Evolutionary conservation across 805 yeast species (phyloP), one percentile per base, ranked within the genome.

Genomic region (Blastobotrys robertii): DNA sequence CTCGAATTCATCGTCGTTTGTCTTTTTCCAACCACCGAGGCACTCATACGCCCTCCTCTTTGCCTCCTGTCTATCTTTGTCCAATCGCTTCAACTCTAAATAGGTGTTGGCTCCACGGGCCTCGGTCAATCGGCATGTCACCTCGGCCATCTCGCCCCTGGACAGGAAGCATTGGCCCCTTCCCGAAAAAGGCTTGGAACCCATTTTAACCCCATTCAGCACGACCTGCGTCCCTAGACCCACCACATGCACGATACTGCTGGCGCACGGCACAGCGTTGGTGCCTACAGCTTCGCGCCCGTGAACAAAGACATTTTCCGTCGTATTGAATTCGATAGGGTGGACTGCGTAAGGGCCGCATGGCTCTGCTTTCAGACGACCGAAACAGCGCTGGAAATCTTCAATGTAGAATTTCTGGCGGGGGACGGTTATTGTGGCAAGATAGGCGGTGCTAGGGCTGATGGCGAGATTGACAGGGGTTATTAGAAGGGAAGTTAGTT

Each of bases 401-500:
- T 16, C 45, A 10, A 3, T 25, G 22, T 41, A 38, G 34, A 40
- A 42, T 22, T 38, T 47, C 9, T 31, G 30, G 7, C 31, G 42
- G 7, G 68, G 67, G 5, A 58, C 49, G 4, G 60, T 50, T 8
- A 67, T 38, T 8, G 48, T 45, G 10, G 41, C 29, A 7, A 66
- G 47, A 38, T 49, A 61, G 28, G 57, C 42, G 19, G 50, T 44
- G 1, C 19, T 22, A 5, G 60, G 59, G 3, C 34, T 42, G 8
- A 58, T 39, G 6, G 34, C 34, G 5, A 60, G 15, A 7, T 29
- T 42, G n/a, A 50, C 47, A 4, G 63, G 57, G 4, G 64, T 53
- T 25, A 45, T 44, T 4, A 67, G 43, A 22, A 66, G 39, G 9
- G 72, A 67, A 3, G 59, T 50, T 33, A 43, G 46, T 57, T 85